Conservation (phyloP, 2,329 filamentous ascomycete species). For the Aspergillus caelatus region DNA sequence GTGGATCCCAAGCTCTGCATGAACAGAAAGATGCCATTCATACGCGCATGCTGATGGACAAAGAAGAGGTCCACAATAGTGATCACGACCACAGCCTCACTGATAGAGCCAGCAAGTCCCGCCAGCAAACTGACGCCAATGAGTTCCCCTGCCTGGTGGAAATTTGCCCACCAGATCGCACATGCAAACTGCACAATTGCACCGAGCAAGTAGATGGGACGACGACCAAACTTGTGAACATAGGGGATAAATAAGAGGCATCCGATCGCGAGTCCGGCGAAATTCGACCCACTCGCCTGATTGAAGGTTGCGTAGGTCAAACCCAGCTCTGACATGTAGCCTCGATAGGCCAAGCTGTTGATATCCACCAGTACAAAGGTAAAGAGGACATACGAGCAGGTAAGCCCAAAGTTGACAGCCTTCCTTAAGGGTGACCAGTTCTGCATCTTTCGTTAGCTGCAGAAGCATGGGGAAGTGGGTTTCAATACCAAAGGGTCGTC, state of each 20-base stretch:
- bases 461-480: background rate
- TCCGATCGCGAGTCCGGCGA: conserved; percentile 46
- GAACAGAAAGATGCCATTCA: conserved; percentile 53
- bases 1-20: conserved; percentile 33
- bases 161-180: conserved; percentile 48
- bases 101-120: conserved; percentile 49
- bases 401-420: conserved; percentile 27
- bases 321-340: conserved; percentile 47
- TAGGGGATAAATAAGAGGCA: conserved; percentile 50
- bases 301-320: conserved; percentile 47
- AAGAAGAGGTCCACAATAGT: conserved; percentile 54
- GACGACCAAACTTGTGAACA: conserved; percentile 50
- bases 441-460: background rate
- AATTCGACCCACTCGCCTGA: conserved; percentile 48
- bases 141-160: conserved; percentile 44
- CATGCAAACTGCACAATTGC: conserved; percentile 40
- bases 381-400: conserved; percentile 30
- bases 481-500: conserved; percentile 26
- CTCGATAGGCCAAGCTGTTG: conserved; percentile 45
- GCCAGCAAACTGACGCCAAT: conserved; percentile 47
- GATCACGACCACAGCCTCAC: conserved; percentile 46
- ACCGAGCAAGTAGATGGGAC: conserved; percentile 51
- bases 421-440: conserved; percentile 30
- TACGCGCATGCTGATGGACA: conserved; percentile 49
- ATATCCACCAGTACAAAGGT: conserved; percentile 40